These are phyloP conservation scores for Amoebophrya sp. DNA, from an alignment of 169 alveolate genomes.

Conservation along the genomic window DNA sequence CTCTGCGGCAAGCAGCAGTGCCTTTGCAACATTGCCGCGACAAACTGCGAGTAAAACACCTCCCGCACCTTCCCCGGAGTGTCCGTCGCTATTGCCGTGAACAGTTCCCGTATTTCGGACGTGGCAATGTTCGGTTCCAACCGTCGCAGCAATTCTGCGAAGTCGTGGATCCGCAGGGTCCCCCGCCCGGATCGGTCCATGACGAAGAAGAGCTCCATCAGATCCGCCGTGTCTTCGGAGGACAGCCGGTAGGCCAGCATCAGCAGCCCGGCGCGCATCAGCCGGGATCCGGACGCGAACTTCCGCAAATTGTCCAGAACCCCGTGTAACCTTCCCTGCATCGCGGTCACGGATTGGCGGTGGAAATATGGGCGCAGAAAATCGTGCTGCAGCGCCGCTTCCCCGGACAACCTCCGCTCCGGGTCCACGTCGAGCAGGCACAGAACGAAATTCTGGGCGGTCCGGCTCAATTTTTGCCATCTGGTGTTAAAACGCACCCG, in stretches of 20 bases:
- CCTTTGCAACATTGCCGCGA: conserved; percentile 32
- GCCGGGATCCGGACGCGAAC: not conserved
- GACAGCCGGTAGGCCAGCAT: conserved; percentile 30
- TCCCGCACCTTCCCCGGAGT: too few species aligned
- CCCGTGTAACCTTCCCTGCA: not conserved
- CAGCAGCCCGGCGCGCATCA: conserved; percentile 25
- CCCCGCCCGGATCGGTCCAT: conserved; percentile 1
- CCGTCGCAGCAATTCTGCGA: not conserved
- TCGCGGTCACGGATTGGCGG: not conserved
- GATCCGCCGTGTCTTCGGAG: conserved; percentile 19
- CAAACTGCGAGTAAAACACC: conserved; percentile 18
- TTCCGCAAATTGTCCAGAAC: not conserved
- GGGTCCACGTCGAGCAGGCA: conserved; percentile 42
- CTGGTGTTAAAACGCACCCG: not conserved
- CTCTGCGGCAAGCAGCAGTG: not conserved
- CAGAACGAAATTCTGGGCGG: conserved; percentile 40
- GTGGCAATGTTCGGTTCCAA: not conserved
- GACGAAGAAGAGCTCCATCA: conserved; percentile 27
- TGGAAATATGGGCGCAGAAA: conserved; percentile 29
- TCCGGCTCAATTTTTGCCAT: too few species aligned
- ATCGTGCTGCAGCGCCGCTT: conserved; percentile 44
- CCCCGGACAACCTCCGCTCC: conserved; percentile 42
- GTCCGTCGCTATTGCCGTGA: too few species aligned
- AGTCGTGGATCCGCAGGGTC: not conserved
- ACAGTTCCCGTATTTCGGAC: too few species aligned